phyloP scores from a whole-genome alignment of 768 basidiomycete species.

The Trametes cingulata region DNA sequence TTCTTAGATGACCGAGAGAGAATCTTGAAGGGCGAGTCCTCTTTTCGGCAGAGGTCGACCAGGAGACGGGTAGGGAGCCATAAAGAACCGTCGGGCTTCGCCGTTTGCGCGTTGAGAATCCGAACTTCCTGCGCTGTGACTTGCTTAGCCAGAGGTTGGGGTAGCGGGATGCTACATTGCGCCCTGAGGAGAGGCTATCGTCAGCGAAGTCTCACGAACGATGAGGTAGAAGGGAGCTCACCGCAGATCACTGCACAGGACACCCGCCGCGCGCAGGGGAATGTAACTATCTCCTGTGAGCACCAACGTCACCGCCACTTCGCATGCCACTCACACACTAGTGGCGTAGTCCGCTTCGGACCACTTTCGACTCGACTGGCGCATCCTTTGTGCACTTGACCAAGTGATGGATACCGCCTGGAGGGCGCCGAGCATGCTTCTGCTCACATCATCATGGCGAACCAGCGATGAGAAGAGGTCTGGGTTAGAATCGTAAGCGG shows the following conservation, averaged over 20 bases:
- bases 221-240: conserved; percentile 25
- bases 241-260: conserved; percentile 45
- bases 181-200: conserved; percentile 35
- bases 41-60: conserved; percentile 43
- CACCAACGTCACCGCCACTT: neutral
- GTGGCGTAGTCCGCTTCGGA: conserved; percentile 57
- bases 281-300: conserved; percentile 41
- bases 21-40: conserved; percentile 48
- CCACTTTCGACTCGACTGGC: conserved; percentile 45
- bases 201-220: neutral
- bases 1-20: conserved; percentile 40
- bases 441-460: conserved; percentile 17
- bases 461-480: conserved; percentile 40
- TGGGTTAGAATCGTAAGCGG: conserved; percentile 38
- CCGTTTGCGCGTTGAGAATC: conserved; percentile 47
- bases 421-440: conserved; percentile 40
- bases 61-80: conserved; percentile 45
- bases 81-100: conserved; percentile 50
- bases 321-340: conserved; percentile 46
- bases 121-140: conserved; percentile 35
- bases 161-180: conserved; percentile 50
- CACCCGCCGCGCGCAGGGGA: conserved; percentile 47
- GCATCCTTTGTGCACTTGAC: conserved; percentile 46
- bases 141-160: conserved; percentile 40
- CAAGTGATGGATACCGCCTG: conserved; percentile 46